Percentiles rank a stretch among this genome's conserved stretches.
Conservation (phyloP, 148 eudicot genomes). For the Vaccinium macrocarpon region DNA sequence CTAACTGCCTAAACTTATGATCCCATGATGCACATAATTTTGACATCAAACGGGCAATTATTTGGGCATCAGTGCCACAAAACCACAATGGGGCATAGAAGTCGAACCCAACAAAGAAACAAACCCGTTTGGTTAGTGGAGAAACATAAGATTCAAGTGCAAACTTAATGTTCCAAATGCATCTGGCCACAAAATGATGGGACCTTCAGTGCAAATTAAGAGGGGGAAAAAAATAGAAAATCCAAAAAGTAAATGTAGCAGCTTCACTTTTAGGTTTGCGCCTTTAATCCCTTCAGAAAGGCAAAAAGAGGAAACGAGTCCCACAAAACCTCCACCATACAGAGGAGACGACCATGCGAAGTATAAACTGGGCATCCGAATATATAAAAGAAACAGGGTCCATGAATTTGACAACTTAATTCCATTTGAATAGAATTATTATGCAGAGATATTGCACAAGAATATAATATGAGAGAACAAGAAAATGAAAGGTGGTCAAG, state of each 20-base stretch:
- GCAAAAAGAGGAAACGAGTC: neutral
- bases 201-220: too few species aligned
- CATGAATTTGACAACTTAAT: neutral
- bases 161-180: too few species aligned
- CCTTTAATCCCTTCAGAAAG: neutral
- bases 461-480: neutral
- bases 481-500: neutral
- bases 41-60: neutral
- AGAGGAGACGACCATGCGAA: neutral
- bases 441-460: neutral
- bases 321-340: neutral
- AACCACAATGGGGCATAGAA: neutral
- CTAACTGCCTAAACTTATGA: neutral
- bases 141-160: too few species aligned
- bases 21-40: neutral
- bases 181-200: too few species aligned
- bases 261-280: neutral
- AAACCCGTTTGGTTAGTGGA: too few species aligned
- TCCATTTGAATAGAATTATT: conserved; percentile 1
- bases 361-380: neutral
- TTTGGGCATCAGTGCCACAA: neutral
- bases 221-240: too few species aligned
- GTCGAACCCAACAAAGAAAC: too few species aligned
- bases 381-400: neutral
- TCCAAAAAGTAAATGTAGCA: neutral